Base-by-base conservation (phyloP, 2,329 filamentous ascomycete species). In the Purpureocillium takamizusanense region DNA sequence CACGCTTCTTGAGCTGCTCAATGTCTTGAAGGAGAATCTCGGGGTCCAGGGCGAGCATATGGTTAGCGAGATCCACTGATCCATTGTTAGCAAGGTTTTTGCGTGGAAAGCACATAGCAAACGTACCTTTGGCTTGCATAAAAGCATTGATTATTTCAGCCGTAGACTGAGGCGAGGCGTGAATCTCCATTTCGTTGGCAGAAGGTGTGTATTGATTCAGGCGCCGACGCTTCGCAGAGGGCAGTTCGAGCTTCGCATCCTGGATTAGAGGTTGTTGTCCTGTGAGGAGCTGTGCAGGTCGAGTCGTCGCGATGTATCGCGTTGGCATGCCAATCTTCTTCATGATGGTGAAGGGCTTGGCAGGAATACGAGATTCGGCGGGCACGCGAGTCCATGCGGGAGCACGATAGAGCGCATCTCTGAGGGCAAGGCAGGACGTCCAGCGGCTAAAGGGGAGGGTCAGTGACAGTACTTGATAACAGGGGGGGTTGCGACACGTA, bases 61-160 rank as follows among this genome's bases (percentile, higher is more conserved):
- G 40, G 32, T 52, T 47, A 31, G 45, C 46, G 28, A 55, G 42
- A 12, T 52, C n/a, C n/a, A n/a, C n/a, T n/a, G n/a, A n/a, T n/a
- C n/a, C n/a, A n/a, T 37, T 41, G 32, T 52, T 47, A 31, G 45
- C 46, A 30, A 55, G 42, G 13, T 52, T 13, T 23, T n/a, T n/a
- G n/a, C 4, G 10, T 17, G 17, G 15, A 18, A 14, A n/a, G 15
- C 14, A n/a, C 13, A 4, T 27, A 13, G 13, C 4, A 10, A 15
- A 43, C 54, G 16, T 46, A 59, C 57, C 54, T 35, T 57, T 57
- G 2, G 59, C 57, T 11, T 43, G 35, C 46, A 61, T 50, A 3
- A 38, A 9, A 15, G 37, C 15, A 18, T 36, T 31, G 18, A 39
- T 31, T 33, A 45, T 35, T 28, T 40, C 37, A n/a, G 39, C 43